Conservation (phyloP, 2,329 filamentous ascomycete genomes). For the Hyphodiscus sp. region DNA sequence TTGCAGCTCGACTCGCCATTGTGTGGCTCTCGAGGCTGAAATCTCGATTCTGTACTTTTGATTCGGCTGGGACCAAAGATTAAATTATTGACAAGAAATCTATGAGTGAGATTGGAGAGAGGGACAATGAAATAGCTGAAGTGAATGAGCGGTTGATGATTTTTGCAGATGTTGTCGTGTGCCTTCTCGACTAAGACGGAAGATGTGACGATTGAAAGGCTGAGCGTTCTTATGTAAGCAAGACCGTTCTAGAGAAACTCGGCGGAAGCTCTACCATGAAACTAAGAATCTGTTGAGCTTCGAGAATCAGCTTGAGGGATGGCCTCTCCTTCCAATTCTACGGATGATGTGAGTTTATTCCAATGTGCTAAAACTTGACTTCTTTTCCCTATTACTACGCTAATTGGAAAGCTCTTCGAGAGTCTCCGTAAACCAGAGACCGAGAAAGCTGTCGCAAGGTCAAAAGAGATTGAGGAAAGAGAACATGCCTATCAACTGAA, state of each 20-base stretch:
- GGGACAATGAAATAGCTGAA: background rate
- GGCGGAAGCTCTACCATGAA: slow-evolving; percentile 1
- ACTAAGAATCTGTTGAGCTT: slow-evolving; percentile 1
- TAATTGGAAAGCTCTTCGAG: slow-evolving; percentile 4
- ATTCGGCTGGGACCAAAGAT: background rate
- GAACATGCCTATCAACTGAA: slow-evolving; percentile 29
- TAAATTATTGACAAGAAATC: background rate
- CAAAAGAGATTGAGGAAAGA: slow-evolving; percentile 49
- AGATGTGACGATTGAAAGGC: background rate
- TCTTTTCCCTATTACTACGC: background rate
- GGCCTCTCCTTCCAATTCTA: slow-evolving; percentile 25
- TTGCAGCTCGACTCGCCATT: slow-evolving; percentile 68
- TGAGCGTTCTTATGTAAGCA: background rate
- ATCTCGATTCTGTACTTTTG: background rate
- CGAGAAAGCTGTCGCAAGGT: slow-evolving; percentile 50
- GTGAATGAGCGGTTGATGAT: background rate
- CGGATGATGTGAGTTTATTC: slow-evolving; percentile 39
- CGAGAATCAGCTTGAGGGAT: slow-evolving; percentile 9
- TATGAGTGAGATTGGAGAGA: background rate
- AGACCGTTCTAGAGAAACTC: background rate
- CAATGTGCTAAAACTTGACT: background rate
- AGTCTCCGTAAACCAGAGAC: slow-evolving; percentile 43
- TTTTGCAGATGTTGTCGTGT: background rate
- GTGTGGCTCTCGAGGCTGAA: slow-evolving; percentile 12
- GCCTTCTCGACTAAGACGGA: background rate